These are phyloP conservation scores for Fragilaria radians DNA, from an alignment of 108 stramenopile genomes.

Conservation along the genomic window DNA sequence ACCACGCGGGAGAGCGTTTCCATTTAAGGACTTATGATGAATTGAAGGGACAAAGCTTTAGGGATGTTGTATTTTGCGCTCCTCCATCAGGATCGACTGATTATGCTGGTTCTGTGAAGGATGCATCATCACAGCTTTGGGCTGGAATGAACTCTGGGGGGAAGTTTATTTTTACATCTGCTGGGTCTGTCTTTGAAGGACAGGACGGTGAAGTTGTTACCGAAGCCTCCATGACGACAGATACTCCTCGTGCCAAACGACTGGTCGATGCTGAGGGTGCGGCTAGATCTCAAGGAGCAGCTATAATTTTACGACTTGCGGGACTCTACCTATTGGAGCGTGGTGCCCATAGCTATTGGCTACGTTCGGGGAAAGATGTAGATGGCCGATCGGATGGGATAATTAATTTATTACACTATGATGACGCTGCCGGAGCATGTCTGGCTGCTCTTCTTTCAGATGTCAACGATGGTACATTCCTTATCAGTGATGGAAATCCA, in stretches of 20 bases:
- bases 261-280: constrained; percentile 64
- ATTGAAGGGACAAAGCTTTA: constrained; percentile 22
- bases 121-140: constrained; percentile 43
- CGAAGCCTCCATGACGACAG: constrained; percentile 45
- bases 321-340: constrained; percentile 75
- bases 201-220: constrained; percentile 48
- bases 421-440: constrained; percentile 74
- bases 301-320: constrained; percentile 60
- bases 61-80: constrained; percentile 84
- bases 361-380: constrained; percentile 47
- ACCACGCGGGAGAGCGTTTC: constrained; percentile 28
- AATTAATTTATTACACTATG: constrained; percentile 84
- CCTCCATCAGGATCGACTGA: constrained; percentile 86
- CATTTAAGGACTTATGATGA: constrained; percentile 44
- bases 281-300: constrained; percentile 41
- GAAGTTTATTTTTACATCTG: constrained; percentile 76
- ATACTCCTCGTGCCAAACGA: constrained; percentile 49
- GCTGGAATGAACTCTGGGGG: constrained; percentile 39
- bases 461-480: constrained; percentile 43
- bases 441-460: constrained; percentile 49
- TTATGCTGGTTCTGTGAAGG: constrained; percentile 56
- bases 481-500: constrained; percentile 83
- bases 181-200: constrained; percentile 20
- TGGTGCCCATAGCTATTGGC: constrained; percentile 86
- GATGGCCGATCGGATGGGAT: constrained; percentile 71